phyloP scores from a whole-genome alignment of 352 stramenopile genomes.

The Pythium oligandrum region DNA sequence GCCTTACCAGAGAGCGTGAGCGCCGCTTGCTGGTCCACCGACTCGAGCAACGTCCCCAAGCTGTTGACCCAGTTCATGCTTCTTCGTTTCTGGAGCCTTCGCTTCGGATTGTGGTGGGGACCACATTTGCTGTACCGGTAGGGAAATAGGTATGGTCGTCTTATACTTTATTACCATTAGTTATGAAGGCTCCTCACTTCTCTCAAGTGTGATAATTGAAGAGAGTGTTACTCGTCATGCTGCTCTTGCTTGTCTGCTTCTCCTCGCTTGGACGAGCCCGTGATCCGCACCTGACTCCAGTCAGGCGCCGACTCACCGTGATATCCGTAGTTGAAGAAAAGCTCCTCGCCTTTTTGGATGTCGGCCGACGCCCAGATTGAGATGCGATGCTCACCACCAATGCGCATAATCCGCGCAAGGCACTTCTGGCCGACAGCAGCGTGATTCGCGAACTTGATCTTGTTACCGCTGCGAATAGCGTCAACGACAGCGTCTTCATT shows the following conservation, averaged over 20 bases:
- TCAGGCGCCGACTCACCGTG: conserved; percentile 46
- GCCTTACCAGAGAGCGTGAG: conserved; percentile 50
- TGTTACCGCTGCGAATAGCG: conserved; percentile 88
- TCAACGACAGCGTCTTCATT: conserved; percentile 87
- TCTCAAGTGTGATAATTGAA: too few relatives aligned
- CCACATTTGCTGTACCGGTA: too few relatives aligned
- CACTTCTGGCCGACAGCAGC: conserved; percentile 56
- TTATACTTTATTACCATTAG: too few relatives aligned
- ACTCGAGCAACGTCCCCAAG: conserved; percentile 78
- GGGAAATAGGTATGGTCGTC: too few relatives aligned
- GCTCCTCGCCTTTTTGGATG: conserved; percentile 68
- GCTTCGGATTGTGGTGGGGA: too few relatives aligned
- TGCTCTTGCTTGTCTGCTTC: too few relatives aligned
- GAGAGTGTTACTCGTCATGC: too few relatives aligned
- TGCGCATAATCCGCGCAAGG: conserved; percentile 60
- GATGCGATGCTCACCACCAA: conserved; percentile 88
- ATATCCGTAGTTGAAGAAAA: conserved; percentile 67
- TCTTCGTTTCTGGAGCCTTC: not conserved
- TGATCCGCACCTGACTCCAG: conserved; percentile 42
- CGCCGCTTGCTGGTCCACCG: conserved; percentile 79
- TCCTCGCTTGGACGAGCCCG: conserved; percentile 14
- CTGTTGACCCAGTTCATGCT: conserved; percentile 84
- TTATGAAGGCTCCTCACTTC: too few relatives aligned
- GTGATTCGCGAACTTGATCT: conserved; percentile 90
- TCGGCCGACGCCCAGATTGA: conserved; percentile 81